Base-by-base conservation (phyloP, 148 eudicot genomes). In the Euryodendron excelsum region DNA sequence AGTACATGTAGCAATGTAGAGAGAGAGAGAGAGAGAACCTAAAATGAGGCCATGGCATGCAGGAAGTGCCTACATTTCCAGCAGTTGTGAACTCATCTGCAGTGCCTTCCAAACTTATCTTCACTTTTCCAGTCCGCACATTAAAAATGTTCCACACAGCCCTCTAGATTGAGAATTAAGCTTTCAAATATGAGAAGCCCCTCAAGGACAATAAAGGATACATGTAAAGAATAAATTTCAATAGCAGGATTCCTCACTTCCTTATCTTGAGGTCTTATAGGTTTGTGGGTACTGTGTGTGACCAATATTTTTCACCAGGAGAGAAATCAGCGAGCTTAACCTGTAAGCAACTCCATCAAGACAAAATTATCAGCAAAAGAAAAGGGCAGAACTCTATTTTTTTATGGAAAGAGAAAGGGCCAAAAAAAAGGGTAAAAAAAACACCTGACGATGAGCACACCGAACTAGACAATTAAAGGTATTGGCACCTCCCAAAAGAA, bases 401-500 rank as follows among this genome's bases (percentile, higher is more conserved):
- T 11, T 8, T 6, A 5, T n/a, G 17, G 36, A 25, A 20, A 18
- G 47, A 10, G 64, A 41, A 1, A 66, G 15, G 12, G 41, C 18
- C 11, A 21, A 39, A 36, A 61, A 48, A 69, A 55, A 53, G 1
- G 66, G 45, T 2, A 47, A n/a, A 66, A 80, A 72, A 74, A 39
- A 8, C 50, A 91, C 97, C 93, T 82, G 85, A 7, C 89, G 89
- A 86, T 93, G 93, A 74, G 91, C 89, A 84, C 85, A 91, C 69
- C 93, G 95, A 92, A 88, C 90, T 11, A 88, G 68, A 23, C 90
- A 88, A 56, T 91, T 82, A 63, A 91, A 91, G 27, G 88, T 74
- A 48, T 87, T 80, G 58, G 98, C 98, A 72, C 98, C 95, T 45
- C 92, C 98, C 98, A 97, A 94, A 34, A 94, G 91, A 77, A 90